Percentiles rank a stretch among this genome's conserved stretches.
phyloP scores from a whole-genome alignment of 495 filamentous ascomycete genomes.

The Hapsidospora chrysogenum region DNA sequence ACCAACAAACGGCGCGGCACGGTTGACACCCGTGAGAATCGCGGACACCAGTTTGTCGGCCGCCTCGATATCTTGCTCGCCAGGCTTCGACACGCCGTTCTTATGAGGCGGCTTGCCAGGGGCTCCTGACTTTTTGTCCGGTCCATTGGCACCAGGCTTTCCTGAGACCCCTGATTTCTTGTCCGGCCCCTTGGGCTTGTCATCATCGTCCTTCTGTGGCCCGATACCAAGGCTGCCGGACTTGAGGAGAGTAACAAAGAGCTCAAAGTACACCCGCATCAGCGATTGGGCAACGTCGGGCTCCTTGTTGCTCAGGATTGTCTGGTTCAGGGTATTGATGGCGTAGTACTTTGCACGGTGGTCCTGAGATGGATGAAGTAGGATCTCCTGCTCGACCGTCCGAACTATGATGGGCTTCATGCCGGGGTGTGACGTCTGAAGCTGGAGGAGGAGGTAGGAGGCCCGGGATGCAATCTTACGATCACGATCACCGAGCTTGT shows the following conservation, averaged over 20 bases:
- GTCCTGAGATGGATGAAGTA: conserved; percentile 76
- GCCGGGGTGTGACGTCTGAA: conserved; percentile 69
- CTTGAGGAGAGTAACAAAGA: conserved; percentile 64
- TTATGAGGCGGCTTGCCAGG: too few species aligned
- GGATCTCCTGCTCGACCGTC: conserved; percentile 67
- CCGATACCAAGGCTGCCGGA: conserved; percentile 19
- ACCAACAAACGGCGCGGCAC: conserved; percentile 82
- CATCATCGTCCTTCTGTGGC: not conserved
- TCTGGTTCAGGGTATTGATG: conserved; percentile 92
- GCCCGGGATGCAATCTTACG: conserved; percentile 88
- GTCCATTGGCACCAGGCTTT: conserved; percentile 4
- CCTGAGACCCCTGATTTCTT: too few species aligned
- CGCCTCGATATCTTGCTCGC: conserved; percentile 45
- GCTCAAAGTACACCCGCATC: conserved; percentile 73
- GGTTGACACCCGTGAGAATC: conserved; percentile 84
- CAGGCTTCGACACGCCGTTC: conserved; percentile 6
- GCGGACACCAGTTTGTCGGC: conserved; percentile 83
- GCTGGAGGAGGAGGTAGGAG: conserved; percentile 81
- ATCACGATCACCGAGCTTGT: conserved; percentile 86
- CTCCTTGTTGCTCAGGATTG: conserved; percentile 70
- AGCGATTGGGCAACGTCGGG: conserved; percentile 66
- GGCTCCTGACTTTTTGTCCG: conserved; percentile 3
- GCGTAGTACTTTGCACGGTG: conserved; percentile 87
- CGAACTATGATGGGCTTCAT: conserved; percentile 85
- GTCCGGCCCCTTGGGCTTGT: not conserved